These are phyloP conservation scores for Aaosphaeria arxii DNA, from an alignment of 2,329 filamentous ascomycete genomes.

Conservation along the genomic window DNA sequence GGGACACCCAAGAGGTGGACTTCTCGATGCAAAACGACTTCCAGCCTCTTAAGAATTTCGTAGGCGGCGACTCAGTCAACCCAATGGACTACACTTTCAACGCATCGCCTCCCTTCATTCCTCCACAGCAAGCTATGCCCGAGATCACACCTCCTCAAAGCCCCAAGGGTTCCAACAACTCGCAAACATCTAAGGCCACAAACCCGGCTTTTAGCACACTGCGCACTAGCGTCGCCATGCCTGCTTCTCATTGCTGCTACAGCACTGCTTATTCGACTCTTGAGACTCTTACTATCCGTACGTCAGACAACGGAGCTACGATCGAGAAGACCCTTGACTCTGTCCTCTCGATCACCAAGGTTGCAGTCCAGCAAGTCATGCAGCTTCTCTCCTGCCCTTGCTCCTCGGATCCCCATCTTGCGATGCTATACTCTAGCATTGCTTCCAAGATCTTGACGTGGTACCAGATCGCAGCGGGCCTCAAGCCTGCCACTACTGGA, in stretches of 20 bases:
- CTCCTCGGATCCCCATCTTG: constrained; percentile 30
- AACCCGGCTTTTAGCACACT: constrained; percentile 15
- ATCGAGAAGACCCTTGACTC: constrained; percentile 21
- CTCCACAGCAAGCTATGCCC: background rate
- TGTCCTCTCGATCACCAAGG: constrained; percentile 23
- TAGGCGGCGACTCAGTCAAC: constrained; percentile 10
- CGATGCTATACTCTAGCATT: constrained; percentile 35
- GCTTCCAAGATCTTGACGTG: constrained; percentile 29
- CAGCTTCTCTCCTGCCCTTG: constrained; percentile 29
- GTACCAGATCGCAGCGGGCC: constrained; percentile 29
- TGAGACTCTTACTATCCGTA: constrained; percentile 26
- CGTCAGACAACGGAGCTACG: constrained; percentile 7
- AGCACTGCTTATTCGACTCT: constrained; percentile 27
- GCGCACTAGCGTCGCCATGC: constrained; percentile 15
- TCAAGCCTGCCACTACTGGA: constrained; percentile 12
- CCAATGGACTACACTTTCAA: background rate
- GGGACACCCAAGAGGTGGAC: constrained; percentile 20
- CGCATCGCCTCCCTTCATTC: background rate
- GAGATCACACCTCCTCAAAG: background rate
- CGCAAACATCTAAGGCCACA: background rate
- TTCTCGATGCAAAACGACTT: constrained; percentile 15
- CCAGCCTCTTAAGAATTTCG: constrained; percentile 24
- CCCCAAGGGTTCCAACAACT: background rate
- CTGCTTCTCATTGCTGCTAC: constrained; percentile 27
- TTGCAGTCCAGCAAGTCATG: constrained; percentile 23